Conservation (phyloP, 2,329 filamentous ascomycete species). For the Pyricularia sp. region DNA sequence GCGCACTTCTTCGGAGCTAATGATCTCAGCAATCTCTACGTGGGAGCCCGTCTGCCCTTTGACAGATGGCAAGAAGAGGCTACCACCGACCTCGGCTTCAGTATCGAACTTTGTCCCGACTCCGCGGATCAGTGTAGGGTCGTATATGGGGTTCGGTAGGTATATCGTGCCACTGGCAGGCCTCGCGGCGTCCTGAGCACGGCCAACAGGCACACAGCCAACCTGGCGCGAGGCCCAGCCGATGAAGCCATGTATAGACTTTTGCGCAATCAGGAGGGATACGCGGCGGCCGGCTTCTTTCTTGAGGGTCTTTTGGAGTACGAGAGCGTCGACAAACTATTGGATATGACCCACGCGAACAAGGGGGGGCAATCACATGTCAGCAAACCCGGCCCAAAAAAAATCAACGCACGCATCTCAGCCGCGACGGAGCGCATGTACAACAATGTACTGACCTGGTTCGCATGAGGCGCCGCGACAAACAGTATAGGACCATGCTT, state of each 20-base stretch:
- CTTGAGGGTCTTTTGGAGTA: constrained; percentile 84
- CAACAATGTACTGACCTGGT: constrained; percentile 55
- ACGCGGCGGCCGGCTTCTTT: constrained; percentile 82
- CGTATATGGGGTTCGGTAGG: constrained; percentile 76
- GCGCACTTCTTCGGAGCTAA: constrained; percentile 70
- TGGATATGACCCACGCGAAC: background rate
- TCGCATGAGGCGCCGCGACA: constrained; percentile 93
- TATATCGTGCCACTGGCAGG: constrained; percentile 73
- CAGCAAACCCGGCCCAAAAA: constrained; percentile 1
- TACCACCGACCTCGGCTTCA: constrained; percentile 67
- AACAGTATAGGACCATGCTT: constrained; percentile 84
- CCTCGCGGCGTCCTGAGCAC: constrained; percentile 83
- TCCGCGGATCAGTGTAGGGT: constrained; percentile 72
- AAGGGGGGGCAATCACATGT: constrained; percentile 9
- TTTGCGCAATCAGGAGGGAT: constrained; percentile 88
- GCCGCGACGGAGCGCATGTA: background rate
- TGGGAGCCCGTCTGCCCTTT: constrained; percentile 70
- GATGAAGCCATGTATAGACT: constrained; percentile 90
- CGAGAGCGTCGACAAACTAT: constrained; percentile 89
- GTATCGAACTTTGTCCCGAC: constrained; percentile 75
- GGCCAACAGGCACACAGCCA: constrained; percentile 85
- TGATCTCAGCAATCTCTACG: constrained; percentile 74
- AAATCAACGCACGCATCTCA: background rate
- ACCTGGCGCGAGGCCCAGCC: constrained; percentile 77
- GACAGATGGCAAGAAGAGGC: constrained; percentile 77